These are phyloP conservation scores for Ramalina intermedia DNA, from an alignment of 495 filamentous ascomycete genomes.

Conservation along the genomic window DNA sequence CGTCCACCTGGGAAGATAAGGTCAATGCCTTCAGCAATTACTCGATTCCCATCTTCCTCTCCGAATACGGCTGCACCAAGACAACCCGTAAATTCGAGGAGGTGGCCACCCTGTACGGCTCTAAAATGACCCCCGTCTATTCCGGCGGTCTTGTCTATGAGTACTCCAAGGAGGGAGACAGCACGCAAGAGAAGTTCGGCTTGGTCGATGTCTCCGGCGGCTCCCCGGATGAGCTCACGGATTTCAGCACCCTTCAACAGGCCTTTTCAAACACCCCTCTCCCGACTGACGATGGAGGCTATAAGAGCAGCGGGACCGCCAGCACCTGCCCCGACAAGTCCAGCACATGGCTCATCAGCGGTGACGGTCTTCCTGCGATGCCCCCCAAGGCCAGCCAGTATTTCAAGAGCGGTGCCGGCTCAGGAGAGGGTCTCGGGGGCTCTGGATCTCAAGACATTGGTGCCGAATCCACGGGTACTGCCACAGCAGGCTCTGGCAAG, in stretches of 20 bases:
- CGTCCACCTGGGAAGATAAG: constrained; percentile 81
- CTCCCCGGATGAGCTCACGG: constrained; percentile 38
- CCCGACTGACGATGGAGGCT: constrained; percentile 64
- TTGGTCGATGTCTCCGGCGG: constrained; percentile 53
- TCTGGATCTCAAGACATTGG: constrained; percentile 58
- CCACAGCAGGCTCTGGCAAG: constrained; percentile 45
- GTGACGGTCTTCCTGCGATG: constrained; percentile 57
- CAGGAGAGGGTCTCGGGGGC: constrained; percentile 55
- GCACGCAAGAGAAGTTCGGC: constrained; percentile 40
- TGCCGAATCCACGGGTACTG: constrained; percentile 43
- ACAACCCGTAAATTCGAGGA: constrained; percentile 72
- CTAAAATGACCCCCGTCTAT: constrained; percentile 80
- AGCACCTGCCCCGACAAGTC: constrained; percentile 55
- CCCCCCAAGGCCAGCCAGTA: constrained; percentile 52
- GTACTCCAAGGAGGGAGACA: constrained; percentile 65
- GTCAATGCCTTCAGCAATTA: constrained; percentile 84
- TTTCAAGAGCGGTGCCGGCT: constrained; percentile 60
- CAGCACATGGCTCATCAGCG: constrained; percentile 57
- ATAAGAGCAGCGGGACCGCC: constrained; percentile 49
- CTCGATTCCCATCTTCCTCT: constrained; percentile 86
- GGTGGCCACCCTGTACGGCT: constrained; percentile 63
- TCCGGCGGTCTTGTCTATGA: constrained; percentile 95
- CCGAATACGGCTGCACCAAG: constrained; percentile 82
- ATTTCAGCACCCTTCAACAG: constrained; percentile 52
- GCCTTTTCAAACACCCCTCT: constrained; percentile 47